Conservation (phyloP, 208 protist species). For the Leishmania guyanensis region DNA sequence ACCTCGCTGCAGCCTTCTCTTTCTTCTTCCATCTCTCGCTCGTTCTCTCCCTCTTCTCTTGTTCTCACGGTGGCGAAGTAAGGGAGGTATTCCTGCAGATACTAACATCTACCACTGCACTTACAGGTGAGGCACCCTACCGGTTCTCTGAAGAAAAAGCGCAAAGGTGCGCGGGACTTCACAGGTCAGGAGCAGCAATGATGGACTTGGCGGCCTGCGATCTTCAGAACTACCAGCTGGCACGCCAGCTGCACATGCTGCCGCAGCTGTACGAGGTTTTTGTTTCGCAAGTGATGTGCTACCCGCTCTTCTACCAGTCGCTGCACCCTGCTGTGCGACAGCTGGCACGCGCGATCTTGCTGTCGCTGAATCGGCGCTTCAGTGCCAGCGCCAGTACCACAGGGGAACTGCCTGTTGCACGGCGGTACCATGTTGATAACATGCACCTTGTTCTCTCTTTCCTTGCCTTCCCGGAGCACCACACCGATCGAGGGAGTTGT, state of each 20-base stretch:
- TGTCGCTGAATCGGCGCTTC: conserved; percentile 52
- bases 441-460: conserved; percentile 55
- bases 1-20: not conserved
- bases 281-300: conserved; percentile 49
- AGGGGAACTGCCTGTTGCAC: conserved; percentile 12
- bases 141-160: not conserved
- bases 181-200: not conserved
- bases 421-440: conserved; percentile 21
- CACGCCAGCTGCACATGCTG: conserved; percentile 71
- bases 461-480: conserved; percentile 46
- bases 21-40: not conserved
- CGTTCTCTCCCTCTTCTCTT: not conserved
- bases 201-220: conserved; percentile 41
- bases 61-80: not conserved
- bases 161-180: not conserved
- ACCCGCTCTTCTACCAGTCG: conserved; percentile 70
- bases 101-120: not conserved
- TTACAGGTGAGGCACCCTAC: too few species aligned
- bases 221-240: conserved; percentile 64
- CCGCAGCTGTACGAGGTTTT: conserved; percentile 59
- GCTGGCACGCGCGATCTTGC: conserved; percentile 37
- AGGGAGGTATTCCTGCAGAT: too few species aligned
- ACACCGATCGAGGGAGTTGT: not conserved
- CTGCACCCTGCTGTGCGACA: conserved; percentile 47
- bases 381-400: not conserved